A percentile compares a stretch with the other conserved stretches of the same genome.
phyloP scores from a whole-genome alignment of 176 grass and related monocot species.

The Pontederia paniculata region DNA sequence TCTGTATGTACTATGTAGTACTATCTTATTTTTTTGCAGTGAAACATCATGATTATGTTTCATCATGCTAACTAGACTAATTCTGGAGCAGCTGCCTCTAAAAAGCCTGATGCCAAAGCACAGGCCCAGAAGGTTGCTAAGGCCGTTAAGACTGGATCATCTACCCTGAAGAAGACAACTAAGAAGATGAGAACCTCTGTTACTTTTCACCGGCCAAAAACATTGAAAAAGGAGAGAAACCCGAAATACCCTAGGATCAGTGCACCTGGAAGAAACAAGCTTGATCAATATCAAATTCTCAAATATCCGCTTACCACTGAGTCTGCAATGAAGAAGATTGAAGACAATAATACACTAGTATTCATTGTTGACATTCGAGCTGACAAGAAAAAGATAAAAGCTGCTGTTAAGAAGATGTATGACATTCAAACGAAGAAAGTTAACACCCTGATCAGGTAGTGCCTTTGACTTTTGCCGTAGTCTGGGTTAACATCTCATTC shows the following conservation, averaged over 20 bases:
- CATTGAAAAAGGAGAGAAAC: constrained; percentile 1
- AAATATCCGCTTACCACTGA: background rate
- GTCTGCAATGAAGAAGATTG: constrained; percentile 2
- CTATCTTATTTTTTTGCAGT: no score
- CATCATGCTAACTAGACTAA: no score
- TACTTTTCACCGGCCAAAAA: background rate
- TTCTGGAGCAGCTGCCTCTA: background rate
- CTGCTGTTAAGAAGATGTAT: background rate
- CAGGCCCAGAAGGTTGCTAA: background rate
- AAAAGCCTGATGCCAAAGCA: background rate
- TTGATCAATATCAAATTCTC: background rate
- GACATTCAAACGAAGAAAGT: background rate
- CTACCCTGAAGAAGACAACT: background rate
- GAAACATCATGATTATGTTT: no score
- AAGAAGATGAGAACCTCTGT: background rate
- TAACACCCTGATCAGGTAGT: background rate
- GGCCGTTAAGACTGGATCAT: background rate
- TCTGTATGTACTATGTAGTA: no score
- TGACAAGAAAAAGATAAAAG: background rate
- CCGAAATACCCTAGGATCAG: background rate
- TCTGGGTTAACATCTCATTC: background rate
- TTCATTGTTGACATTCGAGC: constrained; percentile 1
- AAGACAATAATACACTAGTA: background rate
- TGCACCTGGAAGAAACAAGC: background rate
- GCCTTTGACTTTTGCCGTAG: background rate